phyloP scores from a whole-genome alignment of 257 asterid genomes.

The Coffea canephora region DNA sequence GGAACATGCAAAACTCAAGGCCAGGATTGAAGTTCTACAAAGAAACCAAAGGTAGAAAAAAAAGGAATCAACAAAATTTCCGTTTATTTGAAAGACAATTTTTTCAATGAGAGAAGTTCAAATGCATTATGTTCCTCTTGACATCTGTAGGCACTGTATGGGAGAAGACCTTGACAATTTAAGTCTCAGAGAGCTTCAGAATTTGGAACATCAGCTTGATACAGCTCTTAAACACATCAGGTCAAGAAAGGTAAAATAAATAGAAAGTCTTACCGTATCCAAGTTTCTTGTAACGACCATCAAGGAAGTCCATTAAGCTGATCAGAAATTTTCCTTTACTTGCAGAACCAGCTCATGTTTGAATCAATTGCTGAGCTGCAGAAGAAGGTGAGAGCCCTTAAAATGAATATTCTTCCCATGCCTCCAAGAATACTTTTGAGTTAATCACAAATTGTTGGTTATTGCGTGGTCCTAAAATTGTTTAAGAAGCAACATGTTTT shows the following conservation, averaged over 20 bases:
- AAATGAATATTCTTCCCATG: neutral
- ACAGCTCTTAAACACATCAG: constrained; percentile 72
- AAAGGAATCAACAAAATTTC: neutral
- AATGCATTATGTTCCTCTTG: neutral
- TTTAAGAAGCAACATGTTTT: neutral
- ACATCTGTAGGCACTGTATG: constrained; percentile 55
- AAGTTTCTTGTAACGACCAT: neutral
- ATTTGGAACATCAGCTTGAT: constrained; percentile 80
- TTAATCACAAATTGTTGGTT: neutral
- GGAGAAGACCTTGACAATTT: constrained; percentile 69
- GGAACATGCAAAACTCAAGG: constrained; percentile 85
- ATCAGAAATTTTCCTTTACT: neutral
- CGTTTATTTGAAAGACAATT: neutral
- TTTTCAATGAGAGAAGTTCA: neutral
- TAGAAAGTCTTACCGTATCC: too few relatives aligned
- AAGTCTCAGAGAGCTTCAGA: constrained; percentile 77
- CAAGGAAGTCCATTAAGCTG: too few relatives aligned
- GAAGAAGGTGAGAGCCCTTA: constrained; percentile 51
- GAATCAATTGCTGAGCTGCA: constrained; percentile 77
- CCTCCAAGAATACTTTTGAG: too few relatives aligned
- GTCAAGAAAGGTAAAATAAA: constrained; percentile 59
- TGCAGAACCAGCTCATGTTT: constrained; percentile 85
- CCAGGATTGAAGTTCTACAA: constrained; percentile 74
- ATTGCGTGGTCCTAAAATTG: neutral
- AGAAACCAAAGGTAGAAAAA: constrained; percentile 56